A percentile compares a stretch with the other conserved stretches of the same genome.
phyloP scores from a whole-genome alignment of 1,139 yeast genomes.

The Diutina neorugosa region DNA sequence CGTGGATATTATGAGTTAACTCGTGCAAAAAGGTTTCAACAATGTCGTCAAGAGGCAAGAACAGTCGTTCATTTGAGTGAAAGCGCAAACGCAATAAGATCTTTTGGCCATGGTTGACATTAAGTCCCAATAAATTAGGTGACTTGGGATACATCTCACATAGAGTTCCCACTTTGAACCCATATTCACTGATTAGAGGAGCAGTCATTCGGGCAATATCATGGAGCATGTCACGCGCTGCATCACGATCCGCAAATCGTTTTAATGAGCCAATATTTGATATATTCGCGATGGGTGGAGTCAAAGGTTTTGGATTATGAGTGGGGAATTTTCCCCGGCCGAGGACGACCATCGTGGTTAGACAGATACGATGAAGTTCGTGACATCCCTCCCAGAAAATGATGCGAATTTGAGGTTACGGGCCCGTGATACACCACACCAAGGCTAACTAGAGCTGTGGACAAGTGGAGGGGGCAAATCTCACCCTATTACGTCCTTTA shows the following conservation, averaged over 20 bases:
- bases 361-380: background rate
- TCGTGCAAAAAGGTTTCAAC: slow-evolving; percentile 86
- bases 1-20: slow-evolving; percentile 65
- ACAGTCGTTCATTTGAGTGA: slow-evolving; percentile 40
- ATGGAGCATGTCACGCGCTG: slow-evolving; percentile 46
- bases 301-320: slow-evolving; percentile 6
- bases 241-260: slow-evolving; percentile 38
- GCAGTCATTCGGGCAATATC: slow-evolving; percentile 52
- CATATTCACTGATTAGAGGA: slow-evolving; percentile 62
- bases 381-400: background rate
- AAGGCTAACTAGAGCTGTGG: too few relatives aligned
- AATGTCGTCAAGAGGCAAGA: slow-evolving; percentile 55
- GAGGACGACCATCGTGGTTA: slow-evolving; percentile 5
- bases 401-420: background rate
- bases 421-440: background rate
- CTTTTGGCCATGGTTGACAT: slow-evolving; percentile 75
- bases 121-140: slow-evolving; percentile 58
- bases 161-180: slow-evolving; percentile 53
- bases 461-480: too few relatives aligned
- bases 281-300: slow-evolving; percentile 39
- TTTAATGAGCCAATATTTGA: slow-evolving; percentile 45
- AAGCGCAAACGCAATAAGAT: slow-evolving; percentile 62
- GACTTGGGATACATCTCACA: slow-evolving; percentile 82
- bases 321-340: slow-evolving; percentile 3
- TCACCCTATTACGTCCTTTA: too few relatives aligned